Evolutionary conservation across 2,329 filamentous ascomycete genomes (phyloP), one percentile per base, ranked within the genome.

Genomic region (Verticillium tricorpus): DNA sequence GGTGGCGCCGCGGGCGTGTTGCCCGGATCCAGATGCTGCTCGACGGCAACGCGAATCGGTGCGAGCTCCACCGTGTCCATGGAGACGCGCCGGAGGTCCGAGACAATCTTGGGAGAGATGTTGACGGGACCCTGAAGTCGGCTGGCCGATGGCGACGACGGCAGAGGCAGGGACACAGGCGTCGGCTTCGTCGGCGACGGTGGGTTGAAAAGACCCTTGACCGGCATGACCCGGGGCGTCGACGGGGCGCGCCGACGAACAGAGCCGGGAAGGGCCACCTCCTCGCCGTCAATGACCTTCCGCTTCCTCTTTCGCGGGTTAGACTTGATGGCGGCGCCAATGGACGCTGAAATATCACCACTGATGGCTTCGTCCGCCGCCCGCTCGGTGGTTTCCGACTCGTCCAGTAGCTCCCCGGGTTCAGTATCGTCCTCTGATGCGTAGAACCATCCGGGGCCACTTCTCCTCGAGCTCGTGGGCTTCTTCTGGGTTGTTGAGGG

Each of bases 251-350:
- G 31, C 5, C 39, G 50, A 22, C 59, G 65, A 9, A 52, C 35
- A 40, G 45, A 59, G 2, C 61, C 61, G 1, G 56, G 57, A 22
- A 61, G 32, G 11, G 56, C 52, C 1, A 68, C 63, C 59, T 72
- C 71, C 6, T 69, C 76, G 9, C 78, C 79, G 28, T 77, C 71
- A 59, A 81, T 77, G 66, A 71, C 75, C 67, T 82, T 83, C 15
- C 77, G 76, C 68, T 80, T 83, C 62, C 81, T 75, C 45, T 76
- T 72, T 25, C 80, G 76, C 6, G 76, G 77, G 45, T 81, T 78
- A 11, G 73, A 72, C 68, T 85, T 85, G 62, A 85, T 82, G 1
- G 81, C 79, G 9, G 77, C 75, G 4, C 80, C 70, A n/a, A 85
- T 85, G 3, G 83, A 83, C 40, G 45, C 45, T 12, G 45, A 50